Conservation (phyloP, 2,329 filamentous ascomycete genomes). For the Fusarium haematococcum region DNA sequence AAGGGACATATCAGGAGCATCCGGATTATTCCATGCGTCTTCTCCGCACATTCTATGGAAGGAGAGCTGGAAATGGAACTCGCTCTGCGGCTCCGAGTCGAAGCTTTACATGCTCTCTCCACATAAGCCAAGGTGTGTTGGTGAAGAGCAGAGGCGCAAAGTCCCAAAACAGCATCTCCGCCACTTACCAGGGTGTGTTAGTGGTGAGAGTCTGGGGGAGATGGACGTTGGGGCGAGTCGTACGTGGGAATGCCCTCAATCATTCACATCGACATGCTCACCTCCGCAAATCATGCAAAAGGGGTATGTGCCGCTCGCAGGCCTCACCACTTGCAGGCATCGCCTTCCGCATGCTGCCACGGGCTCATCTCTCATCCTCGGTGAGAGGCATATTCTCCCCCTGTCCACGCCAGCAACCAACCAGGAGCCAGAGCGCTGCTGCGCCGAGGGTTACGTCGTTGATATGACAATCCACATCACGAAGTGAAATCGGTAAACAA, state of each 20-base stretch:
- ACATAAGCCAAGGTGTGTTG: neutral
- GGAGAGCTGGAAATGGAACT: neutral
- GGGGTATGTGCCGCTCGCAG: neutral
- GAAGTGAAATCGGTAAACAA: conserved; percentile 12
- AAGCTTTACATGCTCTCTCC: neutral
- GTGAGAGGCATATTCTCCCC: conserved; percentile 21
- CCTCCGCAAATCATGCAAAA: conserved; percentile 7
- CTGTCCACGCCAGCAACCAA: neutral
- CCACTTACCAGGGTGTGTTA: neutral
- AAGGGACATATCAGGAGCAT: neutral
- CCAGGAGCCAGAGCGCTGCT: neutral
- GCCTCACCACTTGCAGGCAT: conserved; percentile 6
- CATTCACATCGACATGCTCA: neutral
- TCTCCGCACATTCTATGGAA: conserved; percentile 4
- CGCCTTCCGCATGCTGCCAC: conserved; percentile 4
- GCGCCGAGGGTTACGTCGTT: conserved; percentile 8
- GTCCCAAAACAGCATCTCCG: conserved; percentile 3
- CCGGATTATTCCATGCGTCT: conserved; percentile 8
- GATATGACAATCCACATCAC: conserved; percentile 12
- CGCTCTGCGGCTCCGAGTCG: conserved; percentile 2
- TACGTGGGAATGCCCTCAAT: conserved; percentile 15
- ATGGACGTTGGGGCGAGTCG: neutral
- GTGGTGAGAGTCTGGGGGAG: neutral
- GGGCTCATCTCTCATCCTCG: conserved; percentile 13
- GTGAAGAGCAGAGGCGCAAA: neutral